Evolutionary conservation across 768 basidiomycete genomes (phyloP).

Genomic region (Kwoniella europaea): DNA sequence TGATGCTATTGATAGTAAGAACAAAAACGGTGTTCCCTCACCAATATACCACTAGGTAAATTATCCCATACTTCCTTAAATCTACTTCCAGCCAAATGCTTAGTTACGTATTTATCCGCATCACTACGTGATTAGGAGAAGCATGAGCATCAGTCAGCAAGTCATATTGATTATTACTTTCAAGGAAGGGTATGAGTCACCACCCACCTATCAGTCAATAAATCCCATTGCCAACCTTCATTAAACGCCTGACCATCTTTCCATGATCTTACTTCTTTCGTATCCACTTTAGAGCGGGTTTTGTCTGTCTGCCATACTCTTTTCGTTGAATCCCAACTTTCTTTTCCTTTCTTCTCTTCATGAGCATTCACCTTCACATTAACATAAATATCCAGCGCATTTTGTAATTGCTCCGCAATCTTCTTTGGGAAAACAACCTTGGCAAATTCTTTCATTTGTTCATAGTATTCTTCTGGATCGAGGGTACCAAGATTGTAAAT

Average conservation of each 20-base stretch:
- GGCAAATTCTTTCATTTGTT: conserved; percentile 33
- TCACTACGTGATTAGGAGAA: conserved; percentile 19
- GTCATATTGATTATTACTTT: too few species aligned
- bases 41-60: conserved; percentile 55
- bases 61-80: conserved; percentile 49
- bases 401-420: conserved; percentile 15
- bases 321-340: conserved; percentile 37
- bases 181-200: not conserved
- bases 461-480: conserved; percentile 16
- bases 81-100: conserved; percentile 33
- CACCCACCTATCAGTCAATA: conserved; percentile 51
- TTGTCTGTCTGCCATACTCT: conserved; percentile 56
- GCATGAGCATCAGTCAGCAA: too few species aligned
- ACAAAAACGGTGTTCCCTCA: conserved; percentile 24
- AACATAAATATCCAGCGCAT: conserved; percentile 28
- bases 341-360: not conserved
- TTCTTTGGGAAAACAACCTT: conserved; percentile 33
- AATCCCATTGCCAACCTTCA: conserved; percentile 54
- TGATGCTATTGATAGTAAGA: not conserved
- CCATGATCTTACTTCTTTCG: conserved; percentile 40
- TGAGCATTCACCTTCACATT: too few species aligned
- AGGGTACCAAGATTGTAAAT: conserved; percentile 41
- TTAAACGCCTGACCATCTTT: conserved; percentile 34
- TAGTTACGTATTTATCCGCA: conserved; percentile 36
- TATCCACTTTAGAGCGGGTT: conserved; percentile 20